Percentiles rank a stretch among this genome's conserved stretches.
Evolutionary conservation across 768 basidiomycete genomes (phyloP).

Genomic region (Boletus patriciae): DNA sequence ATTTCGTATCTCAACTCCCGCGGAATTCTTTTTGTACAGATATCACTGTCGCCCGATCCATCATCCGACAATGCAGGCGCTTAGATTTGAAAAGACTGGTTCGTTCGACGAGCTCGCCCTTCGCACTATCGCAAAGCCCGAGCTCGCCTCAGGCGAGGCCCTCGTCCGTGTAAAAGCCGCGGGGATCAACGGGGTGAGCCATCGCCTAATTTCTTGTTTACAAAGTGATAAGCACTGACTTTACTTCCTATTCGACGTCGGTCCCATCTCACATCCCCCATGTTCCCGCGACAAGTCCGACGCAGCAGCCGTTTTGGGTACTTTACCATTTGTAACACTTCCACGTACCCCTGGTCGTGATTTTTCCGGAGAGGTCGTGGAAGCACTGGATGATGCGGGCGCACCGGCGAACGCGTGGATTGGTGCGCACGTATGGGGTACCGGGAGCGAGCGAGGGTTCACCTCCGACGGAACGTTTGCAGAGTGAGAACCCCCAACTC

Average conservation of each 20-base stretch:
- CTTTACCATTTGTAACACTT: slow-evolving; percentile 33
- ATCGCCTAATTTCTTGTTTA: background rate
- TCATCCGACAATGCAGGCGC: slow-evolving; percentile 31
- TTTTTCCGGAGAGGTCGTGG: slow-evolving; percentile 37
- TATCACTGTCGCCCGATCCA: background rate
- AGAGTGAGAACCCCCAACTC: slow-evolving; percentile 24
- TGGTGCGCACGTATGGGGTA: slow-evolving; percentile 36
- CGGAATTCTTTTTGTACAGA: background rate
- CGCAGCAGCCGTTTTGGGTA: slow-evolving; percentile 29
- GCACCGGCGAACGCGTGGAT: slow-evolving; percentile 21
- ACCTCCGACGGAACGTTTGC: slow-evolving; percentile 35
- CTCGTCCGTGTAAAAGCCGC: slow-evolving; percentile 34
- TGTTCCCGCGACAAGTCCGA: slow-evolving; percentile 24
- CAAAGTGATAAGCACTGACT: background rate
- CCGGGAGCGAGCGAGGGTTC: slow-evolving; percentile 34
- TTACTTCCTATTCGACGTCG: background rate
- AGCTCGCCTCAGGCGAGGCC: slow-evolving; percentile 33
- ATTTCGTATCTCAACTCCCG: background rate
- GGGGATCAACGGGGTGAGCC: slow-evolving; percentile 35
- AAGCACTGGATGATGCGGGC: slow-evolving; percentile 30
- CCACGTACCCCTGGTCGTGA: slow-evolving; percentile 35
- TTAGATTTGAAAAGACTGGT: slow-evolving; percentile 33
- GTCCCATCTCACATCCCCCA: background rate
- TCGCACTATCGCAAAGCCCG: slow-evolving; percentile 26
- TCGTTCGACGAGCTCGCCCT: slow-evolving; percentile 30